These are phyloP conservation scores for Pseudogymnoascus sp. DNA, from an alignment of 2,329 filamentous ascomycete genomes.

Conservation along the genomic window DNA sequence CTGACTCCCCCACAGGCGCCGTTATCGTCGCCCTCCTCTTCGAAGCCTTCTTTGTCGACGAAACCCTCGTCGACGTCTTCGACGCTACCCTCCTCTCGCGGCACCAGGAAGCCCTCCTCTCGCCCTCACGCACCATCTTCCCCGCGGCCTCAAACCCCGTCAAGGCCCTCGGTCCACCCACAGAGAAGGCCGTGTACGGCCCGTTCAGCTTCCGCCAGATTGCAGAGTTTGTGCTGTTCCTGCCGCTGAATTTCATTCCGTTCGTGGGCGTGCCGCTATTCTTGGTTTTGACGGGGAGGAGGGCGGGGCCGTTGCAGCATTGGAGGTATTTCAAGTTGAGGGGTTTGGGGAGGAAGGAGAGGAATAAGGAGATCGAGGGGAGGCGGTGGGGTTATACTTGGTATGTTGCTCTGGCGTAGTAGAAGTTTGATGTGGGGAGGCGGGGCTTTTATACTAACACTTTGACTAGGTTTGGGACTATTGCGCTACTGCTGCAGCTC, in stretches of 20 bases:
- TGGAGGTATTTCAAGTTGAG: constrained; percentile 83
- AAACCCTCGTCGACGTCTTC: constrained; percentile 72
- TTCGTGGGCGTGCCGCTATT: constrained; percentile 77
- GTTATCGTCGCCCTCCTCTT: constrained; percentile 43
- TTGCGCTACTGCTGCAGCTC: constrained; percentile 78
- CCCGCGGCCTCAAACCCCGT: constrained; percentile 63
- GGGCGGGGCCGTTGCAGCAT: constrained; percentile 81
- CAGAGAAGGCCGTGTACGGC: constrained; percentile 65
- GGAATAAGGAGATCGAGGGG: constrained; percentile 58
- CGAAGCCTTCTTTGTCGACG: constrained; percentile 74
- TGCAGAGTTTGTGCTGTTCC: constrained; percentile 67
- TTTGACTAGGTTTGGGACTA: constrained; percentile 60
- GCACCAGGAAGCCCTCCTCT: constrained; percentile 55
- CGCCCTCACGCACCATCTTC: constrained; percentile 56
- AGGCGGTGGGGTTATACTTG: constrained; percentile 79
- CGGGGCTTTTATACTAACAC: background rate
- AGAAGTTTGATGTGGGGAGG: background rate
- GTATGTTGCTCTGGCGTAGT: constrained; percentile 33
- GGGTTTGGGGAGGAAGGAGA: constrained; percentile 64
- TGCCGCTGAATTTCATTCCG: constrained; percentile 82
- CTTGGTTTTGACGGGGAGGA: constrained; percentile 76
- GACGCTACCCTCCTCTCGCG: constrained; percentile 45
- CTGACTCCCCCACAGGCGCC: constrained; percentile 16
- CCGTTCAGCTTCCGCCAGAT: constrained; percentile 92
- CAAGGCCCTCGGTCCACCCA: constrained; percentile 75